A percentile compares a stretch with the other conserved stretches of the same genome.
These are phyloP conservation scores for Fusarium coffeatum DNA, from an alignment of 2,329 filamentous ascomycete species.

Conservation along the genomic window DNA sequence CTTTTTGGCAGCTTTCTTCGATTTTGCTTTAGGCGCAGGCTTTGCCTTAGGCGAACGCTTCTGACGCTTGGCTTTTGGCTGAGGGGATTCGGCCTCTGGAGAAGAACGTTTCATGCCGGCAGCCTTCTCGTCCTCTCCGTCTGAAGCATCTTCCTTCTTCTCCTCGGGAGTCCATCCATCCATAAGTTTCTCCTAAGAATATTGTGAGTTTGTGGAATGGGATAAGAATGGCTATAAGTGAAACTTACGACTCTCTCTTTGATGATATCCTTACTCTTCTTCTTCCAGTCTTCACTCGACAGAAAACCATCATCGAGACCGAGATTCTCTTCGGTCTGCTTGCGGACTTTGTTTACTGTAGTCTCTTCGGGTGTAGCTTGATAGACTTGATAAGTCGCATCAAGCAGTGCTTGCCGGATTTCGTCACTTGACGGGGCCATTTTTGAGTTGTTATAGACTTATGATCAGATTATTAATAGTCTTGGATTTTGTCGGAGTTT, in stretches of 20 bases:
- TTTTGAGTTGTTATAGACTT: not conserved
- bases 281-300: constrained; percentile 64
- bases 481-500: not conserved
- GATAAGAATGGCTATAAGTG: not conserved
- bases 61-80: constrained; percentile 55
- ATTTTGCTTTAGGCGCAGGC: constrained; percentile 46
- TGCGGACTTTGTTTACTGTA: constrained; percentile 68
- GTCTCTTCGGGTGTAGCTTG: constrained; percentile 58
- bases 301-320: constrained; percentile 65
- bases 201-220: constrained; percentile 4
- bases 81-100: constrained; percentile 50
- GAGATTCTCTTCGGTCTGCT: constrained; percentile 61
- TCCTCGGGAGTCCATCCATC: constrained; percentile 51
- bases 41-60: constrained; percentile 51
- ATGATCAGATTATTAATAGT: not conserved
- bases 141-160: constrained; percentile 41
- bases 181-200: constrained; percentile 51
- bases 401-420: constrained; percentile 60
- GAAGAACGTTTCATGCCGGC: constrained; percentile 51
- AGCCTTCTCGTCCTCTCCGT: constrained; percentile 44
- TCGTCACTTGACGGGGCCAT: constrained; percentile 58
- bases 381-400: constrained; percentile 61
- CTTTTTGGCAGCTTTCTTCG: constrained; percentile 45
- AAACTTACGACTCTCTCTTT: constrained; percentile 64
- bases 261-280: constrained; percentile 68